Base-by-base conservation (phyloP, 495 filamentous ascomycete species). In the Sporormia fimetaria region DNA sequence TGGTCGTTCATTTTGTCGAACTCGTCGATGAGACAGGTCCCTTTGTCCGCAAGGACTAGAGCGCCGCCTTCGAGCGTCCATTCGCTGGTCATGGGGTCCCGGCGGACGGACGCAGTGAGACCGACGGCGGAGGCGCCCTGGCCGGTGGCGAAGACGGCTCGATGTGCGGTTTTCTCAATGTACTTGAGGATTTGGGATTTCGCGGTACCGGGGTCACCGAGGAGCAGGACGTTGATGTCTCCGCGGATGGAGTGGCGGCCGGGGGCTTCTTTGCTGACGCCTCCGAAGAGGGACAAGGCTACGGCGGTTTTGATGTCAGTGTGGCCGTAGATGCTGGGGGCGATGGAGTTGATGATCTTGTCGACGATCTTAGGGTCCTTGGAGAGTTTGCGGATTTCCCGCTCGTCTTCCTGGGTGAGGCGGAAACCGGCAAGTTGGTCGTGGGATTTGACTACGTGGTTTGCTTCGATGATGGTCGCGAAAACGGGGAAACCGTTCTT, bases 1-100 rank as follows among this genome's bases (percentile, higher is more conserved):
- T 96, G 86, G 59, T 99, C 92, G 63, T 99, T 99, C 92, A 99
- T 99, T 71, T 99, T 99, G 73, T 99, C 92, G 61, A 99, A 99
- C 61, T 99, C 92, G 59, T 99, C 92, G 52, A 99, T 99, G 21
- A 99, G 69, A 57, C 92, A 99, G 24, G 84, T 92, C 29, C 92
- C 92, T 43, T 83, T 80, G 62, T 99, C 92, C 18, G 92, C 92
- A 24, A 99, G 73, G 38, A 99, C 92, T 14, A 99, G 68, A 2
- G 92, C 92, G 54, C 92, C 92, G 50, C 92, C 92, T 67, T 99
- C 92, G 14, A 99, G 69, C 9, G 92, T 96, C 92, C 92, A 99
- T 66, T 99, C 92, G 51, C 76, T 80, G 1, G 92, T 99, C 51
- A 99, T 67, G 0, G 92, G 92, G 61, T 99, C 92, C 37, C 87